phyloP scores from a whole-genome alignment of 768 basidiomycete species.

The Agrocybe praecox region DNA sequence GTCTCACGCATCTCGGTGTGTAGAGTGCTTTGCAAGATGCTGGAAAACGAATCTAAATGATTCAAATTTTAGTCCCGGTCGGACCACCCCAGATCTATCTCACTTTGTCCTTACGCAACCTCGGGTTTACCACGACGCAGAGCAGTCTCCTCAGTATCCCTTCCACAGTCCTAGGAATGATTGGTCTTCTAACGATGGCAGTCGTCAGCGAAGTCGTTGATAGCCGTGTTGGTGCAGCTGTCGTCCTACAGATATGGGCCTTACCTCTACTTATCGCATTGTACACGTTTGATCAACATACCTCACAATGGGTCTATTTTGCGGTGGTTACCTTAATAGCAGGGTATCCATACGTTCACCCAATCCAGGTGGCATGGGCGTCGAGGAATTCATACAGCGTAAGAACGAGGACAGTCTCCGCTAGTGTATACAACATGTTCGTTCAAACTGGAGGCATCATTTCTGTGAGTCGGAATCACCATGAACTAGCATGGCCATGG shows the following conservation, averaged over 20 bases:
- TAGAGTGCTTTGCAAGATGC: not conserved
- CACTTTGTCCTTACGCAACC: conserved; percentile 58
- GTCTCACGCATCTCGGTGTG: conserved; percentile 51
- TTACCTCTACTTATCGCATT: conserved; percentile 59
- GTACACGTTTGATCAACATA: conserved; percentile 45
- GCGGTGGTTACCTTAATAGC: conserved; percentile 53
- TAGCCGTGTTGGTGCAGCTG: conserved; percentile 49
- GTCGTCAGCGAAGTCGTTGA: conserved; percentile 57
- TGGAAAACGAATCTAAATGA: too few relatives aligned
- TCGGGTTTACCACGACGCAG: conserved; percentile 64
- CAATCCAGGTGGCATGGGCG: conserved; percentile 9
- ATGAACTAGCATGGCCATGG: not conserved
- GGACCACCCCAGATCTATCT: conserved; percentile 64
- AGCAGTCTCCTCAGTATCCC: conserved; percentile 68
- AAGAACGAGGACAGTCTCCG: conserved; percentile 37
- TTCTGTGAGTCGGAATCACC: not conserved
- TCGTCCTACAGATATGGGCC: conserved; percentile 61
- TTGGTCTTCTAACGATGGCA: conserved; percentile 46
- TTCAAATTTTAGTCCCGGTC: conserved; percentile 44
- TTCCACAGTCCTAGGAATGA: conserved; percentile 49
- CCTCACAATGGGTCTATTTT: conserved; percentile 57
- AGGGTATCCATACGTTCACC: conserved; percentile 48
- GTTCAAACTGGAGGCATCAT: conserved; percentile 26
- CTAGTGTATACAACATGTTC: conserved; percentile 61
- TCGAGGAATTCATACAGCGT: conserved; percentile 1